Evolutionary conservation across 2,329 filamentous ascomycete species (phyloP).

Genomic region (Thelonectria blattea): DNA sequence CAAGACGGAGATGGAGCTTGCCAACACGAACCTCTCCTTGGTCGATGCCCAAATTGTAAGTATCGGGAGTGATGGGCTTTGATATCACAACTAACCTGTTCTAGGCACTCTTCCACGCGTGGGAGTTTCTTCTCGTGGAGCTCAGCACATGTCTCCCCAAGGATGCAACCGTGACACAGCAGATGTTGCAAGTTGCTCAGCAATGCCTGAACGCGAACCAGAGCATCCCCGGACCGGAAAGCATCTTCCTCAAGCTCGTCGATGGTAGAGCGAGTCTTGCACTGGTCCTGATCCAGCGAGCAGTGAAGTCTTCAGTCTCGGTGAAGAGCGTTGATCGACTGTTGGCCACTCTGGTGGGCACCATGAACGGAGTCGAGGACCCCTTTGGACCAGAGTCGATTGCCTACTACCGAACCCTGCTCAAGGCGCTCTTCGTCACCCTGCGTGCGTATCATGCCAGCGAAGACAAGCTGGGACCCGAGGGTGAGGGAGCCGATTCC

Average conservation of each 20-base stretch:
- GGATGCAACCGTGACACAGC: constrained; percentile 63
- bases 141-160: constrained; percentile 70
- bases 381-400: constrained; percentile 60
- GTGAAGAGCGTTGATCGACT: constrained; percentile 59
- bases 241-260: constrained; percentile 80
- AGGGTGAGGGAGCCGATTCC: constrained; percentile 31
- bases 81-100: constrained; percentile 27
- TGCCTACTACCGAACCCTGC: constrained; percentile 80
- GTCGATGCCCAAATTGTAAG: constrained; percentile 89
- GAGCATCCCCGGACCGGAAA: constrained; percentile 72
- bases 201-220: constrained; percentile 83
- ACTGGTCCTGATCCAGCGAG: constrained; percentile 79
- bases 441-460: constrained; percentile 67
- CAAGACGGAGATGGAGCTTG: constrained; percentile 79
- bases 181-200: constrained; percentile 75
- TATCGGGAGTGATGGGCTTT: constrained; percentile 38
- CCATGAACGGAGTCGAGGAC: constrained; percentile 60
- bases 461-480: constrained; percentile 36
- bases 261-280: constrained; percentile 80
- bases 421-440: constrained; percentile 85
- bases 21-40: constrained; percentile 88
- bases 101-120: constrained; percentile 81
- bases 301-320: constrained; percentile 65
- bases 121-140: constrained; percentile 87
- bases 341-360: constrained; percentile 56